A percentile compares a stretch with the other conserved stretches of the same genome.
phyloP scores from a whole-genome alignment of 2,329 filamentous ascomycete genomes.

The Fusarium sp. region DNA sequence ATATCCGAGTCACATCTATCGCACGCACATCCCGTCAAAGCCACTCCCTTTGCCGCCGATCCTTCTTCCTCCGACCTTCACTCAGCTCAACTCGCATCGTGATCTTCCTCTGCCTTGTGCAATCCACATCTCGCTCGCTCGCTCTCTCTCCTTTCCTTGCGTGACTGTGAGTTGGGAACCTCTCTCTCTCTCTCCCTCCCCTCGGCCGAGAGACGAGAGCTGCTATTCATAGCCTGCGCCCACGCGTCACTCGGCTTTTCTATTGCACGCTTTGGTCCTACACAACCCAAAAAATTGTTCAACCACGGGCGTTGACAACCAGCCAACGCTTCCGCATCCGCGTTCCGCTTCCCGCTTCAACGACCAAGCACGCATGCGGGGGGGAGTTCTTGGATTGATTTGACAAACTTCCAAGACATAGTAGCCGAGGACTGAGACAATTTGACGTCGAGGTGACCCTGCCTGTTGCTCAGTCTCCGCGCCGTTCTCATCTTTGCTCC shows the following conservation, averaged over 20 bases:
- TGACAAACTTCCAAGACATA: constrained; percentile 38
- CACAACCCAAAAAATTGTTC: constrained; percentile 26
- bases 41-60: constrained; percentile 35
- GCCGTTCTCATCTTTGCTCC: constrained; percentile 18
- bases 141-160: constrained; percentile 21
- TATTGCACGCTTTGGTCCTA: constrained; percentile 25
- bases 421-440: constrained; percentile 40
- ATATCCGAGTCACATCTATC: constrained; percentile 16
- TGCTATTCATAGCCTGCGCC: constrained; percentile 14
- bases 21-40: constrained; percentile 26
- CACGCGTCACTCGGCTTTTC: constrained; percentile 15
- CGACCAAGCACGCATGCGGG: constrained; percentile 40
- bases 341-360: constrained; percentile 15
- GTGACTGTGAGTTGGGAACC: constrained; percentile 38
- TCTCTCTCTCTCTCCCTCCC: constrained; percentile 17
- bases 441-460: constrained; percentile 39
- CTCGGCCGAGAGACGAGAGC: constrained; percentile 9
- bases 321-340: constrained; percentile 20
- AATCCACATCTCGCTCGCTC: neutral
- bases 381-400: constrained; percentile 24
- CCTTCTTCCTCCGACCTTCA: constrained; percentile 24
- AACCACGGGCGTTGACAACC: constrained; percentile 14
- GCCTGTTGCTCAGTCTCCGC: constrained; percentile 15
- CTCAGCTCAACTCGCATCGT: constrained; percentile 23
- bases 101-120: constrained; percentile 16